Conservation (phyloP, 768 basidiomycete species). For the Pulveroboletus sp. region DNA sequence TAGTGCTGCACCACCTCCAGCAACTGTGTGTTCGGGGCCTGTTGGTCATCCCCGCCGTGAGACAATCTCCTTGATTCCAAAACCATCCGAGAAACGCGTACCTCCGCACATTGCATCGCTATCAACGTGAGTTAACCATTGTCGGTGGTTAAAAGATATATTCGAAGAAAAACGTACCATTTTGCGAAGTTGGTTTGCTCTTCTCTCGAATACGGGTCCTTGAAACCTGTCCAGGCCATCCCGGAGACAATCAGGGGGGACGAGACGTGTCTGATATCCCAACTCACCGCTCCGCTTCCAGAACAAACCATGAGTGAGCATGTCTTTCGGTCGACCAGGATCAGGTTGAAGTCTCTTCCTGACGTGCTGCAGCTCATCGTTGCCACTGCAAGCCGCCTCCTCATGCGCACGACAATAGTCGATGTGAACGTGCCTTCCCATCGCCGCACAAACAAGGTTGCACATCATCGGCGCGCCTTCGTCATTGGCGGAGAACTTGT, state of each 20-base stretch:
- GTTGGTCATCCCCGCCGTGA: not conserved
- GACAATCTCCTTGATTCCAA: not conserved
- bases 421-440: slow-evolving; percentile 57
- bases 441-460: slow-evolving; percentile 48
- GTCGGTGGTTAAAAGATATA: not conserved
- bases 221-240: slow-evolving; percentile 42
- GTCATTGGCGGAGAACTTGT: slow-evolving; percentile 49
- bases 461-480: slow-evolving; percentile 65
- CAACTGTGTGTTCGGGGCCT: slow-evolving; percentile 51
- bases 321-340: slow-evolving; percentile 48
- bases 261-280: not conserved
- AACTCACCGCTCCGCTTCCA: slow-evolving; percentile 55
- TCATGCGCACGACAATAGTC: slow-evolving; percentile 49
- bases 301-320: slow-evolving; percentile 48
- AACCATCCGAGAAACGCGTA: slow-evolving; percentile 11
- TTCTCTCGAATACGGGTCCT: slow-evolving; percentile 60
- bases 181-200: slow-evolving; percentile 51
- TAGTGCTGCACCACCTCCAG: slow-evolving; percentile 35
- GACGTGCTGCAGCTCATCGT: slow-evolving; percentile 46
- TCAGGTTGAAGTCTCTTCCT: slow-evolving; percentile 40
- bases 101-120: slow-evolving; percentile 54
- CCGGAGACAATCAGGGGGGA: not conserved
- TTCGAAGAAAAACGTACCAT: slow-evolving; percentile 37
- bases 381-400: slow-evolving; percentile 35
- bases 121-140: not conserved